These are phyloP conservation scores for Antitrichia curtipendula DNA, from an alignment of 225 moss, liverwort and hornwort genomes.

Conservation along the genomic window DNA sequence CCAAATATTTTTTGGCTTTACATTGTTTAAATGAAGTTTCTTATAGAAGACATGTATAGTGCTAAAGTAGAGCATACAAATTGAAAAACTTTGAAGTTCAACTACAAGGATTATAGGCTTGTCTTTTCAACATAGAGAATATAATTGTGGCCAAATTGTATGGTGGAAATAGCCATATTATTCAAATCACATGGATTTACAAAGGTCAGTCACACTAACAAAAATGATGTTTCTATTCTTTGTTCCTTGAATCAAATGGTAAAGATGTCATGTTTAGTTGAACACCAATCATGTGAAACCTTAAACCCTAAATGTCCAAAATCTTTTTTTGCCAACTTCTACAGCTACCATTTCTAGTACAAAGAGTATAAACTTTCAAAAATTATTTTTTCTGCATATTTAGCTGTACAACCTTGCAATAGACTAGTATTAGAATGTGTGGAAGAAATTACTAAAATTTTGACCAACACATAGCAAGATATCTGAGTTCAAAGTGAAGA, in stretches of 20 bases:
- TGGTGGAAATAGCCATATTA: background rate
- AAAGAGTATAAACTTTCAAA: background rate
- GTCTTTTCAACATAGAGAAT: background rate
- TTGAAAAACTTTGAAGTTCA: background rate
- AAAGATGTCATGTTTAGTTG: background rate
- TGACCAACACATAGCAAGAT: background rate
- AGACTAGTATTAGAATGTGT: fast-evolving
- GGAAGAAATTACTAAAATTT: background rate
- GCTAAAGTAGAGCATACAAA: background rate
- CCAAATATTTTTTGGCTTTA: background rate
- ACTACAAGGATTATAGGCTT: background rate
- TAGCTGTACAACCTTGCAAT: background rate
- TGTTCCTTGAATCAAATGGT: background rate
- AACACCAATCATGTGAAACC: background rate
- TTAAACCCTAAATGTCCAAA: background rate
- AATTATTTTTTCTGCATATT: background rate
- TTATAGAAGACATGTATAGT: background rate
- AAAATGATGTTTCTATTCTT: background rate
- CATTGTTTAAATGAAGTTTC: too few species aligned
- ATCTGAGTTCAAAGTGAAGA: background rate
- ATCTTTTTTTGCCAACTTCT: background rate
- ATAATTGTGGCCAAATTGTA: background rate
- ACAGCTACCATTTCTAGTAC: background rate
- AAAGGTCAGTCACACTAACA: fast-evolving
- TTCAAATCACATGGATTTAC: background rate